These are phyloP conservation scores for Xylaria sp. DNA, from an alignment of 2,329 filamentous ascomycete genomes.

Conservation along the genomic window DNA sequence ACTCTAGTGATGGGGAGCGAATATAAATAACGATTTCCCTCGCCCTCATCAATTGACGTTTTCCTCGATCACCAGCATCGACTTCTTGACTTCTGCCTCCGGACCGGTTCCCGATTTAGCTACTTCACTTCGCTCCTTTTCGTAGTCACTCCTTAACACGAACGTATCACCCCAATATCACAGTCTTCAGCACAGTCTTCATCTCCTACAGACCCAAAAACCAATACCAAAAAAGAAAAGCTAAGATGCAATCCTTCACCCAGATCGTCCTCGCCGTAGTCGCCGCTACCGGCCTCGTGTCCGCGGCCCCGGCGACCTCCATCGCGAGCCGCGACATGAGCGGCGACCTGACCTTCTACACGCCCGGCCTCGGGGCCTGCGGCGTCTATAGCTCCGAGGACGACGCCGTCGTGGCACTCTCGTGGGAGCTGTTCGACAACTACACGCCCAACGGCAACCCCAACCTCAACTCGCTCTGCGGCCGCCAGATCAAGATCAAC, in stretches of 20 bases:
- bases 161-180: constrained; percentile 16
- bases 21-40: constrained; percentile 26
- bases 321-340: constrained; percentile 9
- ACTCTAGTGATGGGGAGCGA: constrained; percentile 3
- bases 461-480: constrained; percentile 38
- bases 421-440: constrained; percentile 33
- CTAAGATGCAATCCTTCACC: constrained; percentile 33
- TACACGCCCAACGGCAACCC: constrained; percentile 37
- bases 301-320: constrained; percentile 56
- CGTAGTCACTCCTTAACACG: constrained; percentile 29
- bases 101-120: constrained; percentile 21
- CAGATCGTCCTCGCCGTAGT: constrained; percentile 30
- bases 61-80: constrained; percentile 13
- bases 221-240: neutral
- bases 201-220: neutral
- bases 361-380: constrained; percentile 37
- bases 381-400: constrained; percentile 32
- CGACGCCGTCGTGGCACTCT: constrained; percentile 34
- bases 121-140: constrained; percentile 24
- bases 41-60: constrained; percentile 4
- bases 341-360: constrained; percentile 37
- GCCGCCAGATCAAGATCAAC: constrained; percentile 34
- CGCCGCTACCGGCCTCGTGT: constrained; percentile 55
- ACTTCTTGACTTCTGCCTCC: constrained; percentile 10
- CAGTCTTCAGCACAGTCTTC: constrained; percentile 3